Evolutionary conservation across 345 rosid species (phyloP), one percentile per base, ranked within the genome.

Genomic region (Durio zibethinus): DNA sequence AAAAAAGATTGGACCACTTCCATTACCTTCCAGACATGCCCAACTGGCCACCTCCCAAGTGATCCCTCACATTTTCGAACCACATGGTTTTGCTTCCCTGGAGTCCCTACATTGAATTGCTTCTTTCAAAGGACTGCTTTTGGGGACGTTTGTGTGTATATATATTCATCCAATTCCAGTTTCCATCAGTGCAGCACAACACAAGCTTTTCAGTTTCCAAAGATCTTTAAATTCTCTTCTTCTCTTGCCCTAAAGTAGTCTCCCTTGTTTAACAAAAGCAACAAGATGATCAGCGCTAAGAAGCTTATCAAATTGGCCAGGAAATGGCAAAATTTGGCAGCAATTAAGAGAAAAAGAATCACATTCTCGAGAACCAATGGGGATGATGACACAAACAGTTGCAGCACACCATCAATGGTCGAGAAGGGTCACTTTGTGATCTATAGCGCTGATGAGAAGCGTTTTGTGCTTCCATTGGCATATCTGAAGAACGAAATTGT

Each of bases 361-460:
- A 50, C 79, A 16, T 75, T 69, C 0, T 82, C 78, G 23, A n/a
- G 25, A 18, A 12, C 50, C 45, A 21, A 62, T 14, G 45, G 18
- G 0, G 59, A 50, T 56, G 10, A 9, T 15, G 72, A 21, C 16
- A 45, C 76, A 63, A 60, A 66, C 7, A 21, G 63, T 4, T 20
- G 54, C 11, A 72, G 27, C 68, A 56, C 29, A 76, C 42, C 78
- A 36, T 57, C 67, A 3, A 10, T 29, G 2, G 78, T 60, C 20
- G 56, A 76, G 9, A 81, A 78, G 48, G 81, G 86, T 18, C 88
- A 82, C 54, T 84, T 84, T 72, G 80, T 71, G 20, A 76, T 84
- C 15, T 82, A 80, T 68, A 84, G 80, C 0, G 53, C 78, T 18
- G 84, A 84, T 48, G 56, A 74, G 9, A 66, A 33, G 65, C 83